These are phyloP conservation scores for Protomyces gravidus DNA, from an alignment of 1,139 yeast species.

Conservation along the genomic window DNA sequence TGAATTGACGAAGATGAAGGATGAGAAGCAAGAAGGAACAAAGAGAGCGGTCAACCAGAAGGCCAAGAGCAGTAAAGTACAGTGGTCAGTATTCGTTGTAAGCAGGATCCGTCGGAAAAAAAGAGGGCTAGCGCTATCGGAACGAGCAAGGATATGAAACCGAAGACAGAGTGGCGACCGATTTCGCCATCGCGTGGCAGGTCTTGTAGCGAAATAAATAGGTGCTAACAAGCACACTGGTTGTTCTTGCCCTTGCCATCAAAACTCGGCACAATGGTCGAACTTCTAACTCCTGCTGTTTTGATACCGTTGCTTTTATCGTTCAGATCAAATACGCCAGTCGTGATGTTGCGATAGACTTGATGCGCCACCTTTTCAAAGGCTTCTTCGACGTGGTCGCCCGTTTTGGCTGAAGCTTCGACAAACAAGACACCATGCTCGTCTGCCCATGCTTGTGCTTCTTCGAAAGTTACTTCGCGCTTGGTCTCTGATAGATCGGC, in stretches of 20 bases:
- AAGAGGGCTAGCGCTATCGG: no score
- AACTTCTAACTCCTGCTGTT: slow-evolving; percentile 13
- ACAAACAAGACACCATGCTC: slow-evolving; percentile 48
- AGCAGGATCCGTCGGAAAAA: no score
- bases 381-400: slow-evolving; percentile 83
- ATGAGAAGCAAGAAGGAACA: no score
- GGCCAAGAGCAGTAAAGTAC: no score
- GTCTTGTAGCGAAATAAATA: no score
- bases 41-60: no score
- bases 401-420: slow-evolving; percentile 87
- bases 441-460: slow-evolving; percentile 40
- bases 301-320: slow-evolving; percentile 35
- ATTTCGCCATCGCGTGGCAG: no score
- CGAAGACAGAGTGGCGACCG: no score
- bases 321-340: slow-evolving; percentile 39
- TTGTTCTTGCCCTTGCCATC: background rate
- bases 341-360: slow-evolving; percentile 40
- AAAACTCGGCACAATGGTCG: slow-evolving; percentile 19
- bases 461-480: slow-evolving; percentile 50
- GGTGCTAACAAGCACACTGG: background rate
- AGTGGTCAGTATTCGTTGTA: no score
- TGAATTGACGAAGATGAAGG: no score
- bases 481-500: slow-evolving; percentile 52
- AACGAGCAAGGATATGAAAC: no score
- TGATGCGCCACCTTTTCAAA: slow-evolving; percentile 82